phyloP scores from a whole-genome alignment of 805 yeast species.

The Ogataea naganishii region DNA sequence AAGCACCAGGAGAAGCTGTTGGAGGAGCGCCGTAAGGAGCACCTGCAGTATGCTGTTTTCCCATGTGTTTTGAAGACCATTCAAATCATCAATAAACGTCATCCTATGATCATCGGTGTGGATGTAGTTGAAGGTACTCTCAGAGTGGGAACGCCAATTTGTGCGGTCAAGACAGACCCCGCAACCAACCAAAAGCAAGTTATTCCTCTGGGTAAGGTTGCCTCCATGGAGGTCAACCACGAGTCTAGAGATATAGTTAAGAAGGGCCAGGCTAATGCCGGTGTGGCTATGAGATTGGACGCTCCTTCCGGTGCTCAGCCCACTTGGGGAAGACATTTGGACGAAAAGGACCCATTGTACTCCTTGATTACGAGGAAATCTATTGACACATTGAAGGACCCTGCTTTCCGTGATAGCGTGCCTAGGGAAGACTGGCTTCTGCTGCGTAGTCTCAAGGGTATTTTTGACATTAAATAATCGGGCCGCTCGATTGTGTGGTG shows the following conservation, averaged over 20 bases:
- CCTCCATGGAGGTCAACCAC: conserved; percentile 93
- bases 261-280: conserved; percentile 94
- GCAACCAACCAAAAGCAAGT: conserved; percentile 65
- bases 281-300: conserved; percentile 97
- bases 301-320: conserved; percentile 91
- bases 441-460: conserved; percentile 78
- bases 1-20: conserved; percentile 83
- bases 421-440: conserved; percentile 94
- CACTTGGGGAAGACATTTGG: conserved; percentile 98
- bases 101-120: conserved; percentile 99
- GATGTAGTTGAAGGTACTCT: conserved; percentile 90
- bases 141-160: conserved; percentile 88
- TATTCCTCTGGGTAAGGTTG: conserved; percentile 78
- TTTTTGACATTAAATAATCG: conserved; percentile 67
- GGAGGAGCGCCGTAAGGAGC: conserved; percentile 86
- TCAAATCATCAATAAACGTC: conserved; percentile 95
- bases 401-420: conserved; percentile 93
- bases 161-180: conserved; percentile 88
- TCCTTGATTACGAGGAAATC: conserved; percentile 87
- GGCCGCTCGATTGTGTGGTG: too few species aligned
- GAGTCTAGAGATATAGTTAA: conserved; percentile 69
- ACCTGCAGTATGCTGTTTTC: conserved; percentile 81
- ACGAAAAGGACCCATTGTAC: conserved; percentile 82
- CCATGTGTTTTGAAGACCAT: conserved; percentile 93
- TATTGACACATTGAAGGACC: conserved; percentile 95